These are phyloP conservation scores for Penicillium sp. DNA, from an alignment of 2,329 filamentous ascomycete species.

Conservation along the genomic window DNA sequence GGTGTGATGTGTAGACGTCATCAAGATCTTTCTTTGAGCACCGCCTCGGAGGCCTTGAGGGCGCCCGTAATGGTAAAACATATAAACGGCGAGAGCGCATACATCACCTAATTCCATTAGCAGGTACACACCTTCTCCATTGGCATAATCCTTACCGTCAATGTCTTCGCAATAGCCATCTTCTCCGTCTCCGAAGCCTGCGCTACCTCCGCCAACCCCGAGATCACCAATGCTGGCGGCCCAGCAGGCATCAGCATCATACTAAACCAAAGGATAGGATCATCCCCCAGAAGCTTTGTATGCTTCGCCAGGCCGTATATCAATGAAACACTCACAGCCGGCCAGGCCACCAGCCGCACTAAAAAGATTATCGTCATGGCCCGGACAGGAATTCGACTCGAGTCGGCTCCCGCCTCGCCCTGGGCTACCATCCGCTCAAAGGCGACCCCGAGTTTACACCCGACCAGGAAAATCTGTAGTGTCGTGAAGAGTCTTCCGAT, in stretches of 20 bases:
- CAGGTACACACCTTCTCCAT: neutral
- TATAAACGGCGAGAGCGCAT: conserved; percentile 40
- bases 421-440: neutral
- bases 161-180: conserved; percentile 60
- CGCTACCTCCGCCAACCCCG: conserved; percentile 58
- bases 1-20: conserved; percentile 15
- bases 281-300: conserved; percentile 58
- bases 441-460: neutral
- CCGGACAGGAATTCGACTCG: neutral
- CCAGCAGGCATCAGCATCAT: conserved; percentile 67
- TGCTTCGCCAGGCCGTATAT: conserved; percentile 62
- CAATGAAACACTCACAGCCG: conserved; percentile 59
- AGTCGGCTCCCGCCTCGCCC: neutral
- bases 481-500: neutral
- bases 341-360: conserved; percentile 68
- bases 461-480: neutral
- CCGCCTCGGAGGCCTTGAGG: conserved; percentile 39
- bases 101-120: conserved; percentile 35
- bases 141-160: conserved; percentile 48
- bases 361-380: conserved; percentile 58
- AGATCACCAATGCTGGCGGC: conserved; percentile 61
- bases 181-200: conserved; percentile 54
- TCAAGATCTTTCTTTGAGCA: conserved; percentile 17
- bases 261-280: conserved; percentile 70
- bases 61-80: conserved; percentile 42